Conservation (phyloP, 768 basidiomycete species). For the Tylopilus plumbeoviolaceoides region DNA sequence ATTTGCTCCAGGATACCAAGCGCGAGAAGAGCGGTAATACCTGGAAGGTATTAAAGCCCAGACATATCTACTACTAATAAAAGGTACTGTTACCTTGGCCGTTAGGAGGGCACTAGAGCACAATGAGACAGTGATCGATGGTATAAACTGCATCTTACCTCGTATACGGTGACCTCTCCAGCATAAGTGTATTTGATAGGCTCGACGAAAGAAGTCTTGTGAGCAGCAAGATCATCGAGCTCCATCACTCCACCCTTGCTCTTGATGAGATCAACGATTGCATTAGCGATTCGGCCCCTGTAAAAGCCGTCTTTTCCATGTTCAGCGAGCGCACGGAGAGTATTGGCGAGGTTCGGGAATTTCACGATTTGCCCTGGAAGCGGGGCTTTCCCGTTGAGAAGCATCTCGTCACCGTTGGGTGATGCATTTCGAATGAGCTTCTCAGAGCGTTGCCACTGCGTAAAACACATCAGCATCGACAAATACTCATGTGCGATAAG, state of each 20-base stretch:
- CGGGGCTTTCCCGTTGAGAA: conserved; percentile 80
- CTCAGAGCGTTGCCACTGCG: conserved; percentile 51
- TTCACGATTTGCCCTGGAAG: conserved; percentile 80
- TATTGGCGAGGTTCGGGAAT: conserved; percentile 76
- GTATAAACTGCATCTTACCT: conserved; percentile 46
- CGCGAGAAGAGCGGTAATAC: conserved; percentile 89
- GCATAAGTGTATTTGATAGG: conserved; percentile 91
- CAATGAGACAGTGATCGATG: neutral
- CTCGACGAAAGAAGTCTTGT: conserved; percentile 74
- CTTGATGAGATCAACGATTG: conserved; percentile 81
- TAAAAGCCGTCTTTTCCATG: conserved; percentile 93
- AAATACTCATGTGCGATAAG: neutral
- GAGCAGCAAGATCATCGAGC: conserved; percentile 86
- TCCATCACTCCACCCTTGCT: conserved; percentile 92
- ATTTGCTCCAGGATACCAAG: conserved; percentile 89
- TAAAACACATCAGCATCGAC: conserved; percentile 5
- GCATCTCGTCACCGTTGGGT: conserved; percentile 81
- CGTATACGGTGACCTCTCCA: conserved; percentile 83
- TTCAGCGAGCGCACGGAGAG: conserved; percentile 74
- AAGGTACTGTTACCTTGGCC: conserved; percentile 64
- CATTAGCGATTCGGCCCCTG: conserved; percentile 84
- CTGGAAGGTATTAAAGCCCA: conserved; percentile 29
- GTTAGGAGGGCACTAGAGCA: conserved; percentile 83
- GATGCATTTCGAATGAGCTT: conserved; percentile 76
- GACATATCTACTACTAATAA: neutral